A percentile compares a stretch with the other conserved stretches of the same genome.
Conservation (phyloP, 257 asterid genomes). For the Solanum rostratum region DNA sequence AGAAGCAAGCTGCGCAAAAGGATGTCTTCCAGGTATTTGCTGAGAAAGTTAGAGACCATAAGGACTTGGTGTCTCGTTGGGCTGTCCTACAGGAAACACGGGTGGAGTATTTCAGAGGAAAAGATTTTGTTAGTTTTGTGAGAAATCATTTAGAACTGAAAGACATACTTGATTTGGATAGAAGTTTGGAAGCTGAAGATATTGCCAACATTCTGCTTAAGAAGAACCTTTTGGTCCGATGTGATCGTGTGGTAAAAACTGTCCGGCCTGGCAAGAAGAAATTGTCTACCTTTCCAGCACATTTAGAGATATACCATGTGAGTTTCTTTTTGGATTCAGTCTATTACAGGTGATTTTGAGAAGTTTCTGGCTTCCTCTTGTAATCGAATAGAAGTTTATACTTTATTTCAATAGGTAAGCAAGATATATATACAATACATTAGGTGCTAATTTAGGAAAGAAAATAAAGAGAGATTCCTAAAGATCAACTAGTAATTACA, state of each 20-base stretch:
- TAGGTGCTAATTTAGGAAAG: no score
- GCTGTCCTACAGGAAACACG: constrained; percentile 97
- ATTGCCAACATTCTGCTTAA: constrained; percentile 63
- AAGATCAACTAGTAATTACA: no score
- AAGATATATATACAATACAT: no score
- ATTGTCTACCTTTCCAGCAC: constrained; percentile 97
- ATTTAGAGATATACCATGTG: constrained; percentile 77
- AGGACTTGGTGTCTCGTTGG: constrained; percentile 95
- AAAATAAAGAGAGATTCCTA: no score
- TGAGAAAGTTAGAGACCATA: constrained; percentile 94
- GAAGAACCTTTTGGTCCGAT: constrained; percentile 80
- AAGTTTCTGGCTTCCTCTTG: background rate
- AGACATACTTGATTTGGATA: constrained; percentile 69
- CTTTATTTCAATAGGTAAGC: no score
- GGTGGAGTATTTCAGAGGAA: constrained; percentile 93
- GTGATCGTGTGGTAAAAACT: constrained; percentile 91
- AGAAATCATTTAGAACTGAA: constrained; percentile 70
- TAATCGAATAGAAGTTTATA: no score
- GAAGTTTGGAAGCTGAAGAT: constrained; percentile 65
- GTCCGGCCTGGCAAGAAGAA: constrained; percentile 94
- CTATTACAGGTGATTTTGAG: background rate
- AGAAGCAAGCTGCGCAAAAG: constrained; percentile 74
- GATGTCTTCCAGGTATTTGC: constrained; percentile 83
- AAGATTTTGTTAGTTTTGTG: constrained; percentile 75
- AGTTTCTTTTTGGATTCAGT: constrained; percentile 17